Evolutionary conservation across 1,284 basidiomycete genomes (phyloP), one percentile per base, ranked within the genome.

Genomic region (Cryptococcus jaspeensis): DNA sequence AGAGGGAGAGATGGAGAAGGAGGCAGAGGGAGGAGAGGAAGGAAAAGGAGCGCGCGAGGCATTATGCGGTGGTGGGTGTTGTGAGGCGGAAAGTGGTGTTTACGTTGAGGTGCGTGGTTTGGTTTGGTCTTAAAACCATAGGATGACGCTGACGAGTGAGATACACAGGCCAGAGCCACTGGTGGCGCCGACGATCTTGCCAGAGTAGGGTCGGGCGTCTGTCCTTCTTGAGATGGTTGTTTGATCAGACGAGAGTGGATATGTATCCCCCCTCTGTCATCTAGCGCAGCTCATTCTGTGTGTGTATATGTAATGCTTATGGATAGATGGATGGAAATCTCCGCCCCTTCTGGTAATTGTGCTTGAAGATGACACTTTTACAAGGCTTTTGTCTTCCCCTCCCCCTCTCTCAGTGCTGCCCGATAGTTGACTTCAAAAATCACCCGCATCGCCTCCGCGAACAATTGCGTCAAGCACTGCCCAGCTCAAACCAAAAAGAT

Each of bases 21-120:
- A 55, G 53, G 42, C 58, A 50, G 36, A 41, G 20, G 18, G 55
- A 53, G 13, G 39, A 42, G 23, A 40, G 52, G 2, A 56, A 58
- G 9, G 51, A 53, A 16, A 65, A 58, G 32, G 63, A 67, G 41
- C 55, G 75, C 18, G 72, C 74, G 36, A 65, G 72, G 47, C 64
- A 68, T 45, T 78, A 77, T 52, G 72, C 76, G 61, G 74, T 77
- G 22, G 72, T 77, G 8, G 75, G 66, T 0, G 64, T 78, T 0
- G 74, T 78, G 11, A 55, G 74, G 48, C 74, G 72, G 55, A 78
- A 78, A 52, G 65, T 78, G 3, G 75, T 78, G 23, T 78, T 78
- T 53, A 63, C 71, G 4, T 59, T 77, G 13, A 58, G 76, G 76
- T 77, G 52, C 53, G 73, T 68, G 20, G 22, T n/a, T 38, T 20